Conservation (phyloP, 257 asterid species). For the Orobanche coerulescens region DNA sequence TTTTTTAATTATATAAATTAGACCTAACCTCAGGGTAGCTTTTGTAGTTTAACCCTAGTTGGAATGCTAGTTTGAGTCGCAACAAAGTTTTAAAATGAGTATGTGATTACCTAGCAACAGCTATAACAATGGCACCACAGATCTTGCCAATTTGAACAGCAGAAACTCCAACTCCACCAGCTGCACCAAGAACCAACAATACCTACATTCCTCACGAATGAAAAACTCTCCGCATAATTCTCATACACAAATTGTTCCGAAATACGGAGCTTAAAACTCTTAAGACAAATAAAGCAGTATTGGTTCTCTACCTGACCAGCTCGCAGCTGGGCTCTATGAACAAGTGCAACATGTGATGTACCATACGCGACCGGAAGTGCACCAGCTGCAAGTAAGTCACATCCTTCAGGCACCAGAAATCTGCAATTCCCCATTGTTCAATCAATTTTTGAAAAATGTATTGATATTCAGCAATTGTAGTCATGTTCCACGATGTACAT, state of each 20-base stretch:
- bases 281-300: neutral
- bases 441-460: too few relatives aligned
- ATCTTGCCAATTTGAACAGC: slow-evolving; percentile 93
- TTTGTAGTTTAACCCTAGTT: neutral
- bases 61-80: slow-evolving; percentile 4
- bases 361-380: slow-evolving; percentile 94
- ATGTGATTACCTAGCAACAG: slow-evolving; percentile 71
- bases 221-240: neutral
- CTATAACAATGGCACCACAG: slow-evolving; percentile 79
- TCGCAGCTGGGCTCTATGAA: slow-evolving; percentile 70
- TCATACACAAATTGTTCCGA: neutral
- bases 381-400: slow-evolving; percentile 80
- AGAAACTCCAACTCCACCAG: slow-evolving; percentile 96
- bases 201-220: slow-evolving; percentile 37
- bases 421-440: slow-evolving; percentile 31
- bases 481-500: too few relatives aligned
- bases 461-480: too few relatives aligned
- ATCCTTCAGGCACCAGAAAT: slow-evolving; percentile 71
- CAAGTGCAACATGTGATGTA: slow-evolving; percentile 88
- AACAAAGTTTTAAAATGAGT: too few relatives aligned
- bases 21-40: too few relatives aligned
- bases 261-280: neutral
- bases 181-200: slow-evolving; percentile 95
- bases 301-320: slow-evolving; percentile 50
- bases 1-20: too few relatives aligned